Evolutionary conservation across 495 filamentous ascomycete species (phyloP).

Genomic region (Daldinia grandis): DNA sequence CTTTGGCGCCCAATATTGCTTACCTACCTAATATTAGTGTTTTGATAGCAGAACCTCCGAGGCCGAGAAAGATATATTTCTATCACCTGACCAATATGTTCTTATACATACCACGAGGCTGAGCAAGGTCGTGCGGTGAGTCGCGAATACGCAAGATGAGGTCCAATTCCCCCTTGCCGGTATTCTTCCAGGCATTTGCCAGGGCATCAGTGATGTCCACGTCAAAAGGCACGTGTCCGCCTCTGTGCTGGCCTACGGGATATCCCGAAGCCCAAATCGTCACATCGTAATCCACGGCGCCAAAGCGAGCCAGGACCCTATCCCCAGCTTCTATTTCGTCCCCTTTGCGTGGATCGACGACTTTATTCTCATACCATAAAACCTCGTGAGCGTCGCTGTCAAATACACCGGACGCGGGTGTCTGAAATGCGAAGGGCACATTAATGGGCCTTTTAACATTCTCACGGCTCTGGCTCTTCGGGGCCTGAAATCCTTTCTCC

Average conservation of each 20-base stretch:
- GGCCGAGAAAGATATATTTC: not conserved
- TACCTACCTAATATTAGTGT: constrained; percentile 23
- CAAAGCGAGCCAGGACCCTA: constrained; percentile 64
- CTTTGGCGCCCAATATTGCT: constrained; percentile 56
- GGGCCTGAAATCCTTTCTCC: constrained; percentile 42
- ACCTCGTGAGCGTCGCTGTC: constrained; percentile 66
- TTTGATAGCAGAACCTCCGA: not conserved
- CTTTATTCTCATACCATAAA: constrained; percentile 64
- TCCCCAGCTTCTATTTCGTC: constrained; percentile 47
- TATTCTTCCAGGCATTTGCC: constrained; percentile 45
- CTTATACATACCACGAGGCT: constrained; percentile 44
- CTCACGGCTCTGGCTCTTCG: constrained; percentile 38
- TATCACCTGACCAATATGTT: not conserved
- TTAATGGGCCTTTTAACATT: constrained; percentile 55
- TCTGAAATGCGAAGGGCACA: constrained; percentile 68
- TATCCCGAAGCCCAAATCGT: constrained; percentile 65
- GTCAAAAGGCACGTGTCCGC: constrained; percentile 67
- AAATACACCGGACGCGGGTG: constrained; percentile 62
- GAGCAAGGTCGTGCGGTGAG: constrained; percentile 62
- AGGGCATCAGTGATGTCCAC: constrained; percentile 62
- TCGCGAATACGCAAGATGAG: constrained; percentile 48
- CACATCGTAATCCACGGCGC: constrained; percentile 69
- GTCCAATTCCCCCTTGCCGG: constrained; percentile 28
- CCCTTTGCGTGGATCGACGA: constrained; percentile 56
- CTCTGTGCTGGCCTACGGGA: constrained; percentile 60